Conservation (phyloP, 257 asterid species). For the Plantago major region DNA sequence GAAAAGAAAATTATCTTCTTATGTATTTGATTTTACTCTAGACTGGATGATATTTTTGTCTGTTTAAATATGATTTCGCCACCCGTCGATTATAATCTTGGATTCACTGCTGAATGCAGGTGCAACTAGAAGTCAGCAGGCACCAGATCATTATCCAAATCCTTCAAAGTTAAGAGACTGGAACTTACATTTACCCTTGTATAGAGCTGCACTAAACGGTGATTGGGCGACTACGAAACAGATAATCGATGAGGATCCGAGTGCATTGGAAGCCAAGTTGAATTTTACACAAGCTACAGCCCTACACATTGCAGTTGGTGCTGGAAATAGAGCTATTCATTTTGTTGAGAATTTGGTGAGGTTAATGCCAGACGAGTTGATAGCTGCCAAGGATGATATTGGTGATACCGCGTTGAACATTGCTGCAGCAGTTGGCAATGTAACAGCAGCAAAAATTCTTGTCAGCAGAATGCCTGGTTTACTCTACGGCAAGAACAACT, state of each 20-base stretch:
- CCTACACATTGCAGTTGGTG: constrained; percentile 14
- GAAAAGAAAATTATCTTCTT: too few relatives aligned
- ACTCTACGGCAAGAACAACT: neutral
- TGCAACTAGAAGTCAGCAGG: too few relatives aligned
- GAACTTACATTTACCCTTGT: constrained; percentile 1
- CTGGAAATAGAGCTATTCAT: constrained; percentile 9
- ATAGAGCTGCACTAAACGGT: constrained; percentile 12
- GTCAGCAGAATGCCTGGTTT: constrained; percentile 1
- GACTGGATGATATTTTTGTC: too few relatives aligned
- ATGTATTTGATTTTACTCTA: too few relatives aligned
- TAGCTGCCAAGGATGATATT: constrained; percentile 2
- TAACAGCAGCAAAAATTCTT: constrained; percentile 6
- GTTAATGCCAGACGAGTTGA: constrained; percentile 3
- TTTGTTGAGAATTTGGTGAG: constrained; percentile 8
- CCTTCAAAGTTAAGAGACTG: neutral
- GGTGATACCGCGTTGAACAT: constrained; percentile 11
- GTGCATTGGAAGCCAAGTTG: neutral
- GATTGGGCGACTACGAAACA: constrained; percentile 9
- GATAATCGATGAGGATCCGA: constrained; percentile 2
- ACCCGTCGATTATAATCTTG: too few relatives aligned
- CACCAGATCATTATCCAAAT: too few relatives aligned
- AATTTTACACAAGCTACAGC: neutral
- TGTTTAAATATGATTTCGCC: too few relatives aligned
- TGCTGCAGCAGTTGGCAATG: constrained; percentile 14
- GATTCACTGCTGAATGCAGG: too few relatives aligned